Evolutionary conservation across 2,329 filamentous ascomycete species (phyloP).

Genomic region (Penicillium sp.): DNA sequence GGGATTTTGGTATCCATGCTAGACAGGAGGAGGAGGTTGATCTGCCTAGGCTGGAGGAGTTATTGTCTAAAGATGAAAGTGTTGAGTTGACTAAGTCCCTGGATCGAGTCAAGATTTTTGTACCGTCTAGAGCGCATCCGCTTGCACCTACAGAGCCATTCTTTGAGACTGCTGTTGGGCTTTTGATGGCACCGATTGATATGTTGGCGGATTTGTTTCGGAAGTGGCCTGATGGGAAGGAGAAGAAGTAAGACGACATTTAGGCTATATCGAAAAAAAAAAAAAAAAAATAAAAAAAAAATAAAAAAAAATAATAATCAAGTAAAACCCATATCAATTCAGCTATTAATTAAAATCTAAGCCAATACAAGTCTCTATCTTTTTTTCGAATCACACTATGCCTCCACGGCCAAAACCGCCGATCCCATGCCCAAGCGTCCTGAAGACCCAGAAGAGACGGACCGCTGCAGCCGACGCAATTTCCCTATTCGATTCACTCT

Average conservation of each 20-base stretch:
- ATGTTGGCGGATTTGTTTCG: slow-evolving; percentile 55
- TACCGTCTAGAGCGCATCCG: slow-evolving; percentile 54
- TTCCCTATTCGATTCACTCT: slow-evolving; percentile 7
- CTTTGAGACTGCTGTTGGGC: slow-evolving; percentile 55
- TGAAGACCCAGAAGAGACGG: slow-evolving; percentile 10
- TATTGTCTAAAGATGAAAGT: slow-evolving; percentile 37
- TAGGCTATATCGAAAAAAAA: too few relatives aligned
- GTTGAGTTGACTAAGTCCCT: slow-evolving; percentile 46
- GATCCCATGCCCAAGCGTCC: slow-evolving; percentile 8
- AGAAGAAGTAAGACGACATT: not conserved
- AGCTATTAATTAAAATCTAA: not conserved
- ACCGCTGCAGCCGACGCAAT: slow-evolving; percentile 15
- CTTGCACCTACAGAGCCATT: slow-evolving; percentile 52
- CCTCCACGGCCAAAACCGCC: slow-evolving; percentile 11
- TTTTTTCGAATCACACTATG: not conserved
- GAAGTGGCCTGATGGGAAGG: slow-evolving; percentile 49
- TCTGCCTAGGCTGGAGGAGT: slow-evolving; percentile 48
- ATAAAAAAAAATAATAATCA: too few relatives aligned
- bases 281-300: too few relatives aligned
- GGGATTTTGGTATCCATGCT: slow-evolving; percentile 47
- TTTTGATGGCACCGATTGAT: slow-evolving; percentile 59
- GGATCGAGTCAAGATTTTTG: slow-evolving; percentile 53
- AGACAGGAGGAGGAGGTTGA: slow-evolving; percentile 52
- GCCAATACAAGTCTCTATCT: not conserved
- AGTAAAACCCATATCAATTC: too few relatives aligned